These are phyloP conservation scores for Dendrobium huoshanense DNA, from an alignment of 106 monocot genomes.

Conservation along the genomic window DNA sequence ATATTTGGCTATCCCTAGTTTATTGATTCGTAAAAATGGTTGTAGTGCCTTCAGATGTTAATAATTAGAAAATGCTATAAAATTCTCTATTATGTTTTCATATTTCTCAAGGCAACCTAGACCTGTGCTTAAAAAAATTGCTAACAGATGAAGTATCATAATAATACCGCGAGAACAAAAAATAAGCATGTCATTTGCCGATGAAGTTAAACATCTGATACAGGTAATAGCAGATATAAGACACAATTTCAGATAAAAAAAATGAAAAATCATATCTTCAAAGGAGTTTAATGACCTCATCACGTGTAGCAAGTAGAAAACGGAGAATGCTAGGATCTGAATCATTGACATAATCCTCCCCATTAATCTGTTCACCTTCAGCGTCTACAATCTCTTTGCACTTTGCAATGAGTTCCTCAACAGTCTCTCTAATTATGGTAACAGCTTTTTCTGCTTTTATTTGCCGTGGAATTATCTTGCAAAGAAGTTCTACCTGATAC, in stretches of 20 bases:
- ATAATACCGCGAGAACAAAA: neutral
- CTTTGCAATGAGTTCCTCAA: constrained; percentile 84
- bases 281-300: constrained; percentile 62
- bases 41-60: neutral
- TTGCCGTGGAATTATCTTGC: constrained; percentile 85
- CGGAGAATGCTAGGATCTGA: constrained; percentile 95
- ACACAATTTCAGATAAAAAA: constrained; percentile 6
- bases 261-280: neutral
- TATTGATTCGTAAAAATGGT: neutral
- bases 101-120: neutral
- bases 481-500: constrained; percentile 56
- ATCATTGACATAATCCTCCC: constrained; percentile 95
- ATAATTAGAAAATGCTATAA: too few relatives aligned
- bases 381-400: constrained; percentile 89
- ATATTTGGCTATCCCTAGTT: neutral
- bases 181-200: neutral
- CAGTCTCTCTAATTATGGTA: constrained; percentile 64
- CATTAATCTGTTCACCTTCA: constrained; percentile 83
- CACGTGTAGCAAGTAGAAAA: constrained; percentile 89
- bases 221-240: neutral
- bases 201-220: neutral
- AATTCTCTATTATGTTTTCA: too few relatives aligned
- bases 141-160: neutral
- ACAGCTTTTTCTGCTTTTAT: constrained; percentile 92
- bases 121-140: neutral